phyloP scores from a whole-genome alignment of 2,329 filamentous ascomycete species.

The Magnaporthales sp. region DNA sequence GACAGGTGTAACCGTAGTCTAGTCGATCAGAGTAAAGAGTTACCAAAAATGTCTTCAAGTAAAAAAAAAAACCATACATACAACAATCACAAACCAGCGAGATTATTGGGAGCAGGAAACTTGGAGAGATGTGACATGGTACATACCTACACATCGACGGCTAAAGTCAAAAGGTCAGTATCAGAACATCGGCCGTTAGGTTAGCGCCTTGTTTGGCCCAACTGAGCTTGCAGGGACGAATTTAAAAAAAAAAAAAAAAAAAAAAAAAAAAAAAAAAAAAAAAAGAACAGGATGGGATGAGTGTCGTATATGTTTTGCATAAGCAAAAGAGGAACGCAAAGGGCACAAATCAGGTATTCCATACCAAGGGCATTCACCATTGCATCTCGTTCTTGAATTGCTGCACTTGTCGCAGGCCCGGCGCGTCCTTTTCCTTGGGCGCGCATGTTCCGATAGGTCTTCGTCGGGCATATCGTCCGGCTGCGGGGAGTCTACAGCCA shows the following conservation, averaged over 20 bases:
- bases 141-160: slow-evolving; percentile 27
- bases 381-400: slow-evolving; percentile 30
- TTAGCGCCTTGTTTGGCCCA: neutral
- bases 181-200: neutral
- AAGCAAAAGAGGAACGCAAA: neutral
- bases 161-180: slow-evolving; percentile 11
- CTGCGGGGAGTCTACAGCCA: slow-evolving; percentile 7
- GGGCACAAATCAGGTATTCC: slow-evolving; percentile 7
- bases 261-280: neutral
- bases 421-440: slow-evolving; percentile 16
- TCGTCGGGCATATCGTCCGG: neutral
- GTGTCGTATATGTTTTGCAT: neutral
- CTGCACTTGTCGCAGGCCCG: slow-evolving; percentile 29
- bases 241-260: neutral
- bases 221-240: neutral
- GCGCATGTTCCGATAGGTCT: slow-evolving; percentile 7
- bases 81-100: slow-evolving; percentile 10
- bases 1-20: slow-evolving; percentile 29
- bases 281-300: neutral
- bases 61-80: neutral
- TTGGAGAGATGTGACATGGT: neutral
- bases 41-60: neutral
- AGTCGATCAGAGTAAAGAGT: neutral
- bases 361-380: slow-evolving; percentile 31
- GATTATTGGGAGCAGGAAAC: neutral